Evolutionary conservation across 768 basidiomycete genomes (phyloP).

Genomic region (Fistulinella prunicolor): DNA sequence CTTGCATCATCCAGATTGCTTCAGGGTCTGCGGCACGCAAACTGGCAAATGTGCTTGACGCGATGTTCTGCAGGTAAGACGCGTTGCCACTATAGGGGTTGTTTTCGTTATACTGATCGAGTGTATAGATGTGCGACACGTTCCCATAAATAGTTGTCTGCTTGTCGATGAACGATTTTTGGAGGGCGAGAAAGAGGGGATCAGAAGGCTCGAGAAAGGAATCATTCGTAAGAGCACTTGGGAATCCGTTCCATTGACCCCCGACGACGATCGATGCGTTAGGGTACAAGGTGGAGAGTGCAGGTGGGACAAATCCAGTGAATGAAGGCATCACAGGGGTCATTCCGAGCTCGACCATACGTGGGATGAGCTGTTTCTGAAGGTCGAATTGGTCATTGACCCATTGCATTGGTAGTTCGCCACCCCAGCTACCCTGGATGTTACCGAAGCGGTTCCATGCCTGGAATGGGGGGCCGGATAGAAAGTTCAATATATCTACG

Average conservation of each 20-base stretch:
- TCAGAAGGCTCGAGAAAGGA: conserved; percentile 42
- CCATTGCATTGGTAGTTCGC: conserved; percentile 37
- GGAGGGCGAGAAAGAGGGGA: conserved; percentile 35
- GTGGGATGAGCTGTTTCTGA: conserved; percentile 35
- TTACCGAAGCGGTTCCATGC: conserved; percentile 45
- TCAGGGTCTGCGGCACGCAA: conserved; percentile 39
- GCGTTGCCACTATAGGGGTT: conserved; percentile 33
- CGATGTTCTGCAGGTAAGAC: conserved; percentile 34
- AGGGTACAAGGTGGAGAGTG: conserved; percentile 29
- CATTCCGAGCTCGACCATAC: conserved; percentile 43
- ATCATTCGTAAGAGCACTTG: conserved; percentile 32
- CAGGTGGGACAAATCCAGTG: conserved; percentile 40
- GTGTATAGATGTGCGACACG: conserved; percentile 40
- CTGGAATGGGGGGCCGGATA: conserved; percentile 40
- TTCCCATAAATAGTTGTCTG: conserved; percentile 37
- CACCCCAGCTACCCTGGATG: conserved; percentile 40
- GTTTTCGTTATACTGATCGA: conserved; percentile 46
- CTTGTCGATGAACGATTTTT: conserved; percentile 38
- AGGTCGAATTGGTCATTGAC: conserved; percentile 37
- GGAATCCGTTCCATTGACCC: conserved; percentile 36
- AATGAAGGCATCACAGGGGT: conserved; percentile 41
- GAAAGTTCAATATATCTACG: conserved; percentile 32
- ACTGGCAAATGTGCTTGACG: conserved; percentile 35
- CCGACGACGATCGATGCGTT: conserved; percentile 36
- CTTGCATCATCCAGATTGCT: conserved; percentile 43